phyloP scores from a whole-genome alignment of 768 basidiomycete genomes.

The Dendrothele bispora region DNA sequence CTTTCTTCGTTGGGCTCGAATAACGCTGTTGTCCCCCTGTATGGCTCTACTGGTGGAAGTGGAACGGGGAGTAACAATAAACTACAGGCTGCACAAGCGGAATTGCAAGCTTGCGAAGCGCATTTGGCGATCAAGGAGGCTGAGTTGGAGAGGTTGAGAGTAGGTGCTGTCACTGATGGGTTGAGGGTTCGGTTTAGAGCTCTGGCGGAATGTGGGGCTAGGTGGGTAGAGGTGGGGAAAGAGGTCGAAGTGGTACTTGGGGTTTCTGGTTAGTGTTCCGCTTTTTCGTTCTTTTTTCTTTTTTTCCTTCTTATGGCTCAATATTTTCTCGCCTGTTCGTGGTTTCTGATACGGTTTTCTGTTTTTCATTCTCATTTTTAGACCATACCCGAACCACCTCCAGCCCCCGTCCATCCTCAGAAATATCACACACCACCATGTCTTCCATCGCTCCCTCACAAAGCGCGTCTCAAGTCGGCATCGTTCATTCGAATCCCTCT shows the following conservation, averaged over 20 bases:
- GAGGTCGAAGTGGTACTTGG: conserved; percentile 51
- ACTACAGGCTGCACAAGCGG: conserved; percentile 65
- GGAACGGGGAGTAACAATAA: conserved; percentile 38
- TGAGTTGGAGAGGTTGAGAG: conserved; percentile 53
- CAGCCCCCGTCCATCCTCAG: conserved; percentile 44
- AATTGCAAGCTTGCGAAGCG: conserved; percentile 80
- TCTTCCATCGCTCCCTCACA: conserved; percentile 78
- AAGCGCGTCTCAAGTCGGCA: conserved; percentile 63
- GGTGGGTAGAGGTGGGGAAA: conserved; percentile 68
- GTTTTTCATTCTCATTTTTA: too few species aligned
- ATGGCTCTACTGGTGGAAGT: too few species aligned
- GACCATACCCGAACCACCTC: too few species aligned
- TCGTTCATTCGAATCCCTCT: not conserved
- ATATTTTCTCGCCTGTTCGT: not conserved
- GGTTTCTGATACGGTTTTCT: not conserved
- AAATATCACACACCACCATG: too few species aligned
- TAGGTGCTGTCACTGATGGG: conserved; percentile 60
- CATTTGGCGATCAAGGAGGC: conserved; percentile 71
- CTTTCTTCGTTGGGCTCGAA: too few species aligned
- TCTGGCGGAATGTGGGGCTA: conserved; percentile 66
- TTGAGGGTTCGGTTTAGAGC: conserved; percentile 63
- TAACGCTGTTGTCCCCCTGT: too few species aligned
- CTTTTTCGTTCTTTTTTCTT: too few species aligned
- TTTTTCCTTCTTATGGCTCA: not conserved
- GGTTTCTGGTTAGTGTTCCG: conserved; percentile 25